Percentiles rank a stretch among this genome's conserved stretches.
Conservation (phyloP, 768 basidiomycete species). For the Leccinum rimulosum region DNA sequence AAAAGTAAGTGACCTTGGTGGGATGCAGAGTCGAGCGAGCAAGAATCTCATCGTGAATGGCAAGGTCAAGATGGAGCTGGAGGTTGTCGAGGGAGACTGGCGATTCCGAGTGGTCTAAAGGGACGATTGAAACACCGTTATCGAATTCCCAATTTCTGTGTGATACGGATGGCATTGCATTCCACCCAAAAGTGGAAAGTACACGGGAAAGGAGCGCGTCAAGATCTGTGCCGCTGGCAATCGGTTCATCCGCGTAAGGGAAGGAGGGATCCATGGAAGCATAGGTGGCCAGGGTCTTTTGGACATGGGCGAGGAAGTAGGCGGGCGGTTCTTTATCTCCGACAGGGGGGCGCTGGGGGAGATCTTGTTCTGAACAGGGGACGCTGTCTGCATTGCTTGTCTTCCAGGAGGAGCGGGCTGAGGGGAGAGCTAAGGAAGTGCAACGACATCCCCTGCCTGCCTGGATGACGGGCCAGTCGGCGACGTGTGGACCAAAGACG, state of each 20-base stretch:
- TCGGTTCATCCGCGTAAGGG: slow-evolving; percentile 25
- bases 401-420: slow-evolving; percentile 8
- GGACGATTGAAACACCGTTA: slow-evolving; percentile 24
- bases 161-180: slow-evolving; percentile 10
- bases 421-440: slow-evolving; percentile 22
- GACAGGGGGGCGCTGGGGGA: slow-evolving; percentile 32
- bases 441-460: slow-evolving; percentile 47
- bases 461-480: slow-evolving; percentile 52
- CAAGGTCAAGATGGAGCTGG: slow-evolving; percentile 28
- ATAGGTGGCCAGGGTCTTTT: slow-evolving; percentile 46
- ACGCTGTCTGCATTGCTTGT: slow-evolving; percentile 3
- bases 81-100: slow-evolving; percentile 17
- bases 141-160: slow-evolving; percentile 29
- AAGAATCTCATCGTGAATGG: slow-evolving; percentile 24
- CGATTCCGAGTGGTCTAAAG: slow-evolving; percentile 8
- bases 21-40: slow-evolving; percentile 24
- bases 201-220: slow-evolving; percentile 43
- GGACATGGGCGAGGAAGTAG: slow-evolving; percentile 35
- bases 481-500: slow-evolving; percentile 51
- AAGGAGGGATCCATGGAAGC: slow-evolving; percentile 39
- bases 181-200: slow-evolving; percentile 45
- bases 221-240: slow-evolving; percentile 31
- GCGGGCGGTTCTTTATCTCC: slow-evolving; percentile 31
- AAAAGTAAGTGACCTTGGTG: slow-evolving; percentile 26
- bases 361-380: slow-evolving; percentile 16